Conservation (phyloP, 2,329 filamentous ascomycete species). For the Penicillium sp. region DNA sequence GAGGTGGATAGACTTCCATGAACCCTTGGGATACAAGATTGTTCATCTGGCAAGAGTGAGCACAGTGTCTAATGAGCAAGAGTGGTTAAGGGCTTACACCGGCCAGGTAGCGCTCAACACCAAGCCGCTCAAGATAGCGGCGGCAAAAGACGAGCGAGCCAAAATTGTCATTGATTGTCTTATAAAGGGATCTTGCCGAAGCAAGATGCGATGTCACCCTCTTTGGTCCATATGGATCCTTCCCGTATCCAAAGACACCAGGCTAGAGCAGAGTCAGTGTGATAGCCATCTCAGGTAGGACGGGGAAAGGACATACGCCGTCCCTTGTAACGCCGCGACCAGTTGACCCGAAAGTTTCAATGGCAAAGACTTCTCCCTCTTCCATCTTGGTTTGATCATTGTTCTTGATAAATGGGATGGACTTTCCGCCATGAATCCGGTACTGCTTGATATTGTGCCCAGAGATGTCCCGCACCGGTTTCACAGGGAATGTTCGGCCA, state of each 20-base stretch:
- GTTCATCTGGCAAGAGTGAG: conserved; percentile 49
- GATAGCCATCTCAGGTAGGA: neutral
- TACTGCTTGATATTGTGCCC: conserved; percentile 57
- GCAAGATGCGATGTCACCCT: conserved; percentile 42
- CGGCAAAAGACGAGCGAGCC: conserved; percentile 61
- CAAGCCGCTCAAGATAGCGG: conserved; percentile 63
- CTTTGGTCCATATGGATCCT: conserved; percentile 39
- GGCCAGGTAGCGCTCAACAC: conserved; percentile 57
- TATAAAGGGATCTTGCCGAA: conserved; percentile 57
- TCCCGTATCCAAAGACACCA: conserved; percentile 55
- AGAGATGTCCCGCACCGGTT: conserved; percentile 54
- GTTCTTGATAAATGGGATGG: conserved; percentile 55
- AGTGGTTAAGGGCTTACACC: conserved; percentile 45
- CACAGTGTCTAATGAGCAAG: neutral
- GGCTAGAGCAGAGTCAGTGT: conserved; percentile 31
- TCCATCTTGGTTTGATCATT: conserved; percentile 54
- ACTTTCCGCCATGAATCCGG: conserved; percentile 57
- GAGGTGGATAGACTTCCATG: conserved; percentile 56
- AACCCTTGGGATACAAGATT: conserved; percentile 57
- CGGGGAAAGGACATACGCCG: conserved; percentile 38
- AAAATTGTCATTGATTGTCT: conserved; percentile 61
- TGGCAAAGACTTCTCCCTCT: conserved; percentile 58
- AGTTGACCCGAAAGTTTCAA: conserved; percentile 58
- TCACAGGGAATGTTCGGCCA: conserved; percentile 54
- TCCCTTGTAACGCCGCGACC: conserved; percentile 51